Evolutionary conservation across 257 asterid species (phyloP).

Genomic region (Solanum paucissectum): DNA sequence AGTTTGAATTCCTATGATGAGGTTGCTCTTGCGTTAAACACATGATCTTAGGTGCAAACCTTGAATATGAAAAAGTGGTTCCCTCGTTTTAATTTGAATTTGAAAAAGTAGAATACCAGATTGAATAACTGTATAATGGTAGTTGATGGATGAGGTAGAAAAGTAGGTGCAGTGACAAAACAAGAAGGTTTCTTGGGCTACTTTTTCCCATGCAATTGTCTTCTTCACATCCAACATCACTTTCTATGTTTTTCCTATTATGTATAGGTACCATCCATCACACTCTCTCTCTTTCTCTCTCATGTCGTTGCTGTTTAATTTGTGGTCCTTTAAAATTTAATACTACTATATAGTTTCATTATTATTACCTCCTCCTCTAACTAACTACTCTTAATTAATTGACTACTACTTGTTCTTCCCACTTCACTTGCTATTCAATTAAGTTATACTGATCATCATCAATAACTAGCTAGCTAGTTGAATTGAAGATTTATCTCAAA

Average conservation of each 20-base stretch:
- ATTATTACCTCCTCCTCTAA: background rate
- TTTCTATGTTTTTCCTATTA: background rate
- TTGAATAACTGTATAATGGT: background rate
- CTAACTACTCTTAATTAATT: background rate
- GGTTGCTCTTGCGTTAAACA: no score
- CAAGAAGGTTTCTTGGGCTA: slow-evolving; percentile 5
- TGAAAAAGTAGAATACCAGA: background rate
- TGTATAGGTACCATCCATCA: background rate
- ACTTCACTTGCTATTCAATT: background rate
- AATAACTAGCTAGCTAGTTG: background rate
- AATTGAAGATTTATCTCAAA: background rate
- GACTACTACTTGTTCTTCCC: background rate
- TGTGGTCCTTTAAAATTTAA: slow-evolving; percentile 11
- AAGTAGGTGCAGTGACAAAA: background rate
- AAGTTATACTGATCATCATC: background rate
- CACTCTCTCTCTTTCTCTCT: background rate
- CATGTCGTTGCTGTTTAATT: background rate
- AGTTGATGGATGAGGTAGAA: background rate
- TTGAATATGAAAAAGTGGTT: background rate
- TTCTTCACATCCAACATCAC: slow-evolving; percentile 23
- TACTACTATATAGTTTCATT: background rate
- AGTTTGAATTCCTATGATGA: background rate
- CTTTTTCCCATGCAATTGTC: slow-evolving; percentile 26
- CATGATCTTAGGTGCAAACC: background rate
- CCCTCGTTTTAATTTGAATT: background rate